A percentile compares a stretch with the other conserved stretches of the same genome.
phyloP scores from a whole-genome alignment of 1,284 basidiomycete species.

The Apiotrichum porosum region DNA sequence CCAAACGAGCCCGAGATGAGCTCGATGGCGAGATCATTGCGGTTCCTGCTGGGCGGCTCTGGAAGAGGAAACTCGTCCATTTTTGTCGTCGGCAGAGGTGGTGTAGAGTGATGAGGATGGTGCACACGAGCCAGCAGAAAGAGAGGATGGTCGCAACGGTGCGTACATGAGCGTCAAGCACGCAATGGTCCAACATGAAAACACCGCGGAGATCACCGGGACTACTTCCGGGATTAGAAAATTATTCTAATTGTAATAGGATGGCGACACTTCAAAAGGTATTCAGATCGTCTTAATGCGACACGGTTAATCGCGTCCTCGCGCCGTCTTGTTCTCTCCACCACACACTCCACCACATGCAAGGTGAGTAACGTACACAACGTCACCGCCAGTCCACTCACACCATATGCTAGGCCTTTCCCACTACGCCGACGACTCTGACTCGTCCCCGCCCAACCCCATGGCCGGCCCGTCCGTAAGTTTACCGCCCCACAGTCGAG shows the following conservation, averaged over 20 bases:
- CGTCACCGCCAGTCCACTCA: not conserved
- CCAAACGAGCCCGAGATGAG: constrained; percentile 49
- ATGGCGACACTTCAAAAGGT: too few species aligned
- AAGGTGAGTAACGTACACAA: constrained; percentile 8
- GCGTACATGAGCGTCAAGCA: too few species aligned
- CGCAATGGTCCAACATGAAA: too few species aligned
- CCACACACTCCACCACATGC: constrained; percentile 2
- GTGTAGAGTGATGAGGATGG: too few species aligned
- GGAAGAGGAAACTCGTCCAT: constrained; percentile 24
- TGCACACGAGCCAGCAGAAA: too few species aligned
- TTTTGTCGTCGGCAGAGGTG: too few species aligned
- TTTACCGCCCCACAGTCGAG: not conserved
- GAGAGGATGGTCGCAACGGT: too few species aligned
- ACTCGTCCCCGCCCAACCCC: constrained; percentile 4
- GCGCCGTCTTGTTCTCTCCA: not conserved
- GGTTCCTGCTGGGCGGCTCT: constrained; percentile 30
- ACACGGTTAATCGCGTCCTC: not conserved
- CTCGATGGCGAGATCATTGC: constrained; percentile 43
- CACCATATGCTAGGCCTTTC: constrained; percentile 6
- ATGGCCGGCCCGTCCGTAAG: constrained; percentile 16
- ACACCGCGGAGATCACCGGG: too few species aligned
- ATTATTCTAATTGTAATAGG: too few species aligned
- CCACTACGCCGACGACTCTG: constrained; percentile 14
- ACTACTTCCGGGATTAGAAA: too few species aligned
- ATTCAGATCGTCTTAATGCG: too few species aligned